These are phyloP conservation scores for Fusarium tjaetaba DNA, from an alignment of 2,329 filamentous ascomycete genomes.

Conservation along the genomic window DNA sequence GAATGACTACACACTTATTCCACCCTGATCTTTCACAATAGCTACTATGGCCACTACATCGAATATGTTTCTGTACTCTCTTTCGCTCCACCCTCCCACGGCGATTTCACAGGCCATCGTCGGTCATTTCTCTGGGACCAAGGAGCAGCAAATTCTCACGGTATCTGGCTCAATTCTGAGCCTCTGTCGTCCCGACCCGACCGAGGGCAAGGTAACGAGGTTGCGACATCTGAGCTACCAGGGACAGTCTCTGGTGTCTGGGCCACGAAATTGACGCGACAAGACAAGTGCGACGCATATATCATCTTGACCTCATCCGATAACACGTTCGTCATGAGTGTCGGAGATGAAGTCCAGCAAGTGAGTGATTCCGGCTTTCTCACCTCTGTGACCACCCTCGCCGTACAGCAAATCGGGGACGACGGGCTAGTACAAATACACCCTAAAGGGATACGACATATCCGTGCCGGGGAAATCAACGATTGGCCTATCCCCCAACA, in stretches of 20 bases:
- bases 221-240: conserved; percentile 89
- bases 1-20: rapidly evolving
- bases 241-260: conserved; percentile 89
- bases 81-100: conserved; percentile 93
- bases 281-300: conserved; percentile 90
- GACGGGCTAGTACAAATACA: conserved; percentile 96
- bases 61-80: conserved; percentile 97
- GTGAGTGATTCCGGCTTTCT: conserved; percentile 94
- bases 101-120: conserved; percentile 90
- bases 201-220: conserved; percentile 91
- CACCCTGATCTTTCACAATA: not conserved
- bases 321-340: conserved; percentile 89
- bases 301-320: conserved; percentile 92
- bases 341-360: conserved; percentile 96
- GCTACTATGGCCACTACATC: conserved; percentile 89
- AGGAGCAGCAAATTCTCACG: conserved; percentile 96
- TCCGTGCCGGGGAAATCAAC: conserved; percentile 80
- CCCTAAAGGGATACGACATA: conserved; percentile 91
- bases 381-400: conserved; percentile 86
- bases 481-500: conserved; percentile 95
- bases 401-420: conserved; percentile 92
- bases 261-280: conserved; percentile 86
- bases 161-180: conserved; percentile 90
- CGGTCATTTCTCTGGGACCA: conserved; percentile 94
- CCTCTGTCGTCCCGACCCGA: conserved; percentile 84